Evolutionary conservation across 805 yeast species (phyloP).

Genomic region (Grigorovia humatica): DNA sequence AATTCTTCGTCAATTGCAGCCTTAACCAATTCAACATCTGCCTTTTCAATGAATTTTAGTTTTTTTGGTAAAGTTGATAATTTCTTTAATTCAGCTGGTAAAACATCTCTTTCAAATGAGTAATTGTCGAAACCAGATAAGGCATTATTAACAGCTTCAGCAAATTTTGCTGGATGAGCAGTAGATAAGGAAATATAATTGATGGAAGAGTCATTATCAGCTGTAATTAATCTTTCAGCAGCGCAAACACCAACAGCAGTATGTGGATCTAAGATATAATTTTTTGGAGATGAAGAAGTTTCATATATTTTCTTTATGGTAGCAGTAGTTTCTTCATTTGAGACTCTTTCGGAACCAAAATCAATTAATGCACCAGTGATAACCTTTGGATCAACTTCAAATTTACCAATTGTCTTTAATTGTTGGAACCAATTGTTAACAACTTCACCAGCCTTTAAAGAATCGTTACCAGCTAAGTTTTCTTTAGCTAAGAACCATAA

Average conservation of each 20-base stretch:
- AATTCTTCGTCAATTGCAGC: slow-evolving; percentile 64
- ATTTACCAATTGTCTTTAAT: slow-evolving; percentile 66
- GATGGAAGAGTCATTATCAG: slow-evolving; percentile 34
- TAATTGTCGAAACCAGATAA: slow-evolving; percentile 56
- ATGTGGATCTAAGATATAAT: slow-evolving; percentile 91
- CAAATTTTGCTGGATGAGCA: slow-evolving; percentile 98
- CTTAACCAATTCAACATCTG: slow-evolving; percentile 69
- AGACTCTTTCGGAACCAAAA: slow-evolving; percentile 72
- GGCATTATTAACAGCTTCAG: slow-evolving; percentile 88
- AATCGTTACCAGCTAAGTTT: slow-evolving; percentile 41
- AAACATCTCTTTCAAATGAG: slow-evolving; percentile 77
- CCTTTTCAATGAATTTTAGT: slow-evolving; percentile 56
- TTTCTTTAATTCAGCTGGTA: slow-evolving; percentile 77
- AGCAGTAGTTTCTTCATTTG: slow-evolving; percentile 63
- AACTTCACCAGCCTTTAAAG: slow-evolving; percentile 65
- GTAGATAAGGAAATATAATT: slow-evolving; percentile 75
- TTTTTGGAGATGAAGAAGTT: slow-evolving; percentile 39
- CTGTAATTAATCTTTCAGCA: slow-evolving; percentile 48
- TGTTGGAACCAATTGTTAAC: slow-evolving; percentile 69
- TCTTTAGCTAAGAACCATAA: slow-evolving; percentile 88
- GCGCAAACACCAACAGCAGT: slow-evolving; percentile 90
- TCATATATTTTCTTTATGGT: slow-evolving; percentile 68
- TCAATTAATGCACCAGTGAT: slow-evolving; percentile 55
- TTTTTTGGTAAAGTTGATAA: slow-evolving; percentile 65
- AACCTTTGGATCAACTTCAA: slow-evolving; percentile 56